Evolutionary conservation across 768 basidiomycete species (phyloP), one percentile per base, ranked within the genome.

Genomic region (Hygrocybe coccinea): DNA sequence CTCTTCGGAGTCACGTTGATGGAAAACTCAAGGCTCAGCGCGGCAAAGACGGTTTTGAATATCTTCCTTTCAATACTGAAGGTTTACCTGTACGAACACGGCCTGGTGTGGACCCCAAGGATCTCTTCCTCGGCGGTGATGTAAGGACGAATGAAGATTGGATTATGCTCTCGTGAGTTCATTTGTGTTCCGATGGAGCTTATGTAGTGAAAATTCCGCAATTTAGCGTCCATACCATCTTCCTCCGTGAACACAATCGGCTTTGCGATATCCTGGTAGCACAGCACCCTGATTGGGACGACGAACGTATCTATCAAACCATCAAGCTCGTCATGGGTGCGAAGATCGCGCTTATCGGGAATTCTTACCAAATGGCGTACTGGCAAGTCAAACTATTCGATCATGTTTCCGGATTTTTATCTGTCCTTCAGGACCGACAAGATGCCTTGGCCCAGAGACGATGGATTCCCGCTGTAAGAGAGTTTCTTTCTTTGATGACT

Each of bases 381-480:
- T 44, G 43, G 43, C 17, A 10, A 10, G 43, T 44, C 43, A 11
- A 15, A 8, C 17, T 8, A 15, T 19, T 11, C 43, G 8, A 9
- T 19, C n/a, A 9, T 44, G 43, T 19, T 19, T 44, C 43, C 7
- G 14, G 8, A 9, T 44, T 11, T 10, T 44, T 11, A 44, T 7
- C 10, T 44, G 14, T 44, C 10, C 10, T 44, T 8, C 43, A 44
- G 43, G 43, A 44, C 14, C 17, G 43, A 44, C 43, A 44, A 44
- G 43, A 44, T 44, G 43, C 43, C 43, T 44, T 44, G 43, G 43
- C 43, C 43, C 43, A 44, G 43, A 44, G 43, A 44, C 21, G 43
- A 44, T 44, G 43, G 43, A 17, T 44, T 44, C 43, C 43, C 43
- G 8, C 43, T 44, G 43, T 44, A 17, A 44, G 43, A 44, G 43